A percentile compares a stretch with the other conserved stretches of the same genome.
Conservation (phyloP, 2,329 filamentous ascomycete genomes). For the Pyricularia pennisetigena region DNA sequence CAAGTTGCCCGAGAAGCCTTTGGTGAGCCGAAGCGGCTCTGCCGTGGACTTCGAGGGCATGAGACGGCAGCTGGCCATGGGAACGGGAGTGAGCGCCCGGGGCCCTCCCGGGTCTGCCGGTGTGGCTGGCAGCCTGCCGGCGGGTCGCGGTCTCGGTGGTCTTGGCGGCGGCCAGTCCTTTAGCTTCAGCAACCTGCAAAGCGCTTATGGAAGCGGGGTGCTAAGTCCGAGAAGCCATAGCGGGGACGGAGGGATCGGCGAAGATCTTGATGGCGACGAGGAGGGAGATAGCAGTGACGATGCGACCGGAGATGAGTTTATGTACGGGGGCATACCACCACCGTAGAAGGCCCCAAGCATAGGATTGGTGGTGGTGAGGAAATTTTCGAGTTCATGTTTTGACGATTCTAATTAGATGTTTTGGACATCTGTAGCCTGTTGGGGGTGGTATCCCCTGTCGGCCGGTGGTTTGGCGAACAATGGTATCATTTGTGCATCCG, state of each 20-base stretch:
- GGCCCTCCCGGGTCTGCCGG: constrained; percentile 13
- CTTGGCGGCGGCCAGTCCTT: constrained; percentile 13
- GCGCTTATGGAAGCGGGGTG: constrained; percentile 36
- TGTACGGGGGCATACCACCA: constrained; percentile 30
- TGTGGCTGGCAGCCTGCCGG: constrained; percentile 5
- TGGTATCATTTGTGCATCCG: not conserved
- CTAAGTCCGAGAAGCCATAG: constrained; percentile 41
- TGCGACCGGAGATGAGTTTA: constrained; percentile 42
- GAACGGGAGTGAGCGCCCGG: constrained; percentile 5
- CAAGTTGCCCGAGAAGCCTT: constrained; percentile 61
- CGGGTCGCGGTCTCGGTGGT: constrained; percentile 6
- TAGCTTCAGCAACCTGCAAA: constrained; percentile 61
- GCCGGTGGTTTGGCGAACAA: not conserved
- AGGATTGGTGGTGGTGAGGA: not conserved
- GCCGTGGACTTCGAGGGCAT: constrained; percentile 32
- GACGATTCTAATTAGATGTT: not conserved
- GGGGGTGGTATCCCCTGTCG: not conserved
- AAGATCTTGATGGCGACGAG: not conserved
- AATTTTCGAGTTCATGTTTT: not conserved
- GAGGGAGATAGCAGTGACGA: constrained; percentile 16
- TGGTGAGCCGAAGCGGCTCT: constrained; percentile 46
- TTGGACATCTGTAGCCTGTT: not conserved
- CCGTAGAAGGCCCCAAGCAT: not conserved
- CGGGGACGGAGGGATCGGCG: constrained; percentile 12
- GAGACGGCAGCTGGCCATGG: constrained; percentile 11